Evolutionary conservation across 2,329 filamentous ascomycete genomes (phyloP), one percentile per base, ranked within the genome.

Genomic region (Hysterium pulicare): DNA sequence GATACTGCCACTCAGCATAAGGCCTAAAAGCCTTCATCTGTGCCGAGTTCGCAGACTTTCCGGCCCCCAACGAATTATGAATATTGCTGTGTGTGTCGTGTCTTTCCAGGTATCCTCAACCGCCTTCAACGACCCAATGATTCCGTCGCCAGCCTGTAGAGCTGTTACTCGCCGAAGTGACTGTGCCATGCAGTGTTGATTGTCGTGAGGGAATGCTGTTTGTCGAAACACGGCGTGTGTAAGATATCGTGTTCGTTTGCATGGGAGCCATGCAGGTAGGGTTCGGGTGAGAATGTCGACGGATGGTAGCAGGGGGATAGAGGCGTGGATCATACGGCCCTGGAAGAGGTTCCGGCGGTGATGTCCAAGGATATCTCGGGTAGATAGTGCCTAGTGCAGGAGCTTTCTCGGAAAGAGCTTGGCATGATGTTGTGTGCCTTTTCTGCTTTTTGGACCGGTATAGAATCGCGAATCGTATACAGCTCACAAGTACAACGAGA

Each of bases 271-370:
- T 22, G 6, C 23, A 16, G 15, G 44, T 38, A 3, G 50, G 42
- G 15, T 49, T 41, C 7, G 30, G 19, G 33, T 50, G 47, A 1
- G 53, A 54, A 30, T 57, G 42, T 32, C 42, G 37, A 15, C 51
- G 50, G 16, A 63, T 42, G 1, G 56, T 63, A 6, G 62, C 61
- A 10, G 59, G 48, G 37, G 63, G 63, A 40, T 59, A 66, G 34
- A 63, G 57, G 13, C 55, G 57, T 22, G 61, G 55, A 46, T 64
- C 60, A 36, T 65, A 64, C 21, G 63, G 63, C 19, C 62, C 62
- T 35, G 63, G 63, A 10, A 66, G 46, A 33, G 43, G 44, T 49
- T 59, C 53, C 17, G 62, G 62, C 11, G 60, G 57, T 19, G 49
- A 45, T 15, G 46, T 54, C 63, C 63, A 66, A 24, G 63, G 63